Conservation (phyloP, 805 yeast species). For the Brettanomyces bruxellensis region DNA sequence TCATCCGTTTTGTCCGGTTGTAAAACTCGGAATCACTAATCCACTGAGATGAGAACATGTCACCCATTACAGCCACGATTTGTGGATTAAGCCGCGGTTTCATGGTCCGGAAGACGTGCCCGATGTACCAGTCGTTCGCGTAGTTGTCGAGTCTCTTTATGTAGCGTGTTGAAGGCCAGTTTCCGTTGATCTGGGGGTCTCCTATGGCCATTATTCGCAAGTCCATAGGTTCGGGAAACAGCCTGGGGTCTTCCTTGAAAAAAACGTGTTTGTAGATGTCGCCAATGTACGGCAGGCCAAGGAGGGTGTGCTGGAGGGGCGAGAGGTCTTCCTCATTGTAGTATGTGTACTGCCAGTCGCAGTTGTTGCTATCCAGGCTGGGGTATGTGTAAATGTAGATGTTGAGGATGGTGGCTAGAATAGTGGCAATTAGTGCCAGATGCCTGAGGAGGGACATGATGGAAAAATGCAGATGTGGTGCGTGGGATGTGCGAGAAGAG, state of each 20-base stretch:
- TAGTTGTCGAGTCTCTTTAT: constrained; percentile 70
- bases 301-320: constrained; percentile 7
- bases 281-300: constrained; percentile 24
- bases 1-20: constrained; percentile 67
- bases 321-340: constrained; percentile 15
- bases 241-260: constrained; percentile 14
- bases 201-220: constrained; percentile 78
- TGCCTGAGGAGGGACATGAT: neutral
- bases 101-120: constrained; percentile 72
- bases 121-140: constrained; percentile 85
- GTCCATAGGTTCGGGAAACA: constrained; percentile 11
- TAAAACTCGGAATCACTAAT: constrained; percentile 79
- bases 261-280: constrained; percentile 25
- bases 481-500: too few species aligned
- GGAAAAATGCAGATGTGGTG: too few species aligned
- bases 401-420: constrained; percentile 40
- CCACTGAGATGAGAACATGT: constrained; percentile 91
- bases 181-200: constrained; percentile 95
- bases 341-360: constrained; percentile 48
- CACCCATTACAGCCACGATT: constrained; percentile 88
- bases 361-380: constrained; percentile 40
- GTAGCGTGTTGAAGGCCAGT: constrained; percentile 61
- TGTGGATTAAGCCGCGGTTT: constrained; percentile 56
- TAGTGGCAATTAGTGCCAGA: constrained; percentile 22
- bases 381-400: constrained; percentile 71